A percentile compares a stretch with the other conserved stretches of the same genome.
These are phyloP conservation scores for Setaria italica DNA, from an alignment of 202 grass and related monocot species.

Conservation along the genomic window DNA sequence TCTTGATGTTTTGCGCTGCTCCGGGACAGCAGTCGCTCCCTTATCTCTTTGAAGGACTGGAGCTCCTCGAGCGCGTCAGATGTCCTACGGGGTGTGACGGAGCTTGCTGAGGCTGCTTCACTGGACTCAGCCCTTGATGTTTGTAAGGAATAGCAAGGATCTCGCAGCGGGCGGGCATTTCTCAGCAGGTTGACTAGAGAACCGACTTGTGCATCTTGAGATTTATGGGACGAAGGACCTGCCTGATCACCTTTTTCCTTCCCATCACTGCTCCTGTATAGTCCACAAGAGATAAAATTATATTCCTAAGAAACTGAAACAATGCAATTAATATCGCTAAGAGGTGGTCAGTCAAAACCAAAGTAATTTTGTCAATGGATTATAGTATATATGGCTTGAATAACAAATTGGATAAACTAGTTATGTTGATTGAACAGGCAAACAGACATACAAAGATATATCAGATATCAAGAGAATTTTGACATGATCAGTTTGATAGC, in stretches of 20 bases:
- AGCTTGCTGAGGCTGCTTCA: slow-evolving; percentile 53
- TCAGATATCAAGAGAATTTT: too few species aligned
- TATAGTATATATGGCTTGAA: background rate
- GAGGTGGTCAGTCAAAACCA: background rate
- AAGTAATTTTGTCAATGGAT: background rate
- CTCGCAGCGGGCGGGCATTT: slow-evolving; percentile 65
- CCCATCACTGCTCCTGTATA: slow-evolving; percentile 70
- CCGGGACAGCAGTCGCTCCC: slow-evolving; percentile 63
- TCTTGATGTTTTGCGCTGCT: slow-evolving; percentile 51
- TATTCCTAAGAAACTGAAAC: background rate
- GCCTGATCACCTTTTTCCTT: slow-evolving; percentile 63
- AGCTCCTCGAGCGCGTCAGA: slow-evolving; percentile 80
- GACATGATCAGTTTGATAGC: too few species aligned
- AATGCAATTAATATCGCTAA: background rate
- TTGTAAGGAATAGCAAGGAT: slow-evolving; percentile 64
- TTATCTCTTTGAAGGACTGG: slow-evolving; percentile 69
- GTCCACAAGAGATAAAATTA: slow-evolving; percentile 11
- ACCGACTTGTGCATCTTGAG: slow-evolving; percentile 81
- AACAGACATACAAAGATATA: background rate
- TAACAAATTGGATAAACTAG: background rate
- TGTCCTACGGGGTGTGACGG: slow-evolving; percentile 58
- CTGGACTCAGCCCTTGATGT: slow-evolving; percentile 53
- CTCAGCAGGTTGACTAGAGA: slow-evolving; percentile 76
- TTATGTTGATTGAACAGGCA: background rate
- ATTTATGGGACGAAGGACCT: slow-evolving; percentile 72